Evolutionary conservation across 164 flowering plant species (phyloP).

Genomic region (Taxillus chinensis): DNA sequence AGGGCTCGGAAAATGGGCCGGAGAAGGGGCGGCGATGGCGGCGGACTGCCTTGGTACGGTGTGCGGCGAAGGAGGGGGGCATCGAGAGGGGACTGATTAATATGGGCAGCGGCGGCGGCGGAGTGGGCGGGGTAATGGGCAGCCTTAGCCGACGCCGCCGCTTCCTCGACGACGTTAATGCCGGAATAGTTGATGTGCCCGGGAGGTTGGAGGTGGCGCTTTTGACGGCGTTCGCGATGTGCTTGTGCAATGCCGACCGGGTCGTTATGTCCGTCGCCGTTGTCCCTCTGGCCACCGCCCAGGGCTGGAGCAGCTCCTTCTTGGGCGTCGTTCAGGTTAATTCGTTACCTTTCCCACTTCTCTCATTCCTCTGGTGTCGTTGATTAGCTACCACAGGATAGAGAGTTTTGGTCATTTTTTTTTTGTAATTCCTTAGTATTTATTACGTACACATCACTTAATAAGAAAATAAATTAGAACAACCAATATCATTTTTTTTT

Average conservation of each 20-base stretch:
- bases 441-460: too few species aligned
- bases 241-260: conserved; percentile 80
- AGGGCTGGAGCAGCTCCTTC: conserved; percentile 85
- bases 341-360: not conserved
- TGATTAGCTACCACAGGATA: not conserved
- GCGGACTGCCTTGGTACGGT: conserved; percentile 16
- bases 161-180: not conserved
- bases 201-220: conserved; percentile 85
- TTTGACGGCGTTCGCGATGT: conserved; percentile 65
- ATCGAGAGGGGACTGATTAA: conserved; percentile 33
- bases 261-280: conserved; percentile 94
- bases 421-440: too few species aligned
- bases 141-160: not conserved
- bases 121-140: conserved; percentile 14
- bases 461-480: too few species aligned
- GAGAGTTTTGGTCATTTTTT: too few species aligned
- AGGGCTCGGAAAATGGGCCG: not conserved
- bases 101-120: not conserved
- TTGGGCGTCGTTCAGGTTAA: conserved; percentile 97
- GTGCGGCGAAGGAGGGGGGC: conserved; percentile 50
- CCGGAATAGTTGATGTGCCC: conserved; percentile 18
- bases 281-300: conserved; percentile 68
- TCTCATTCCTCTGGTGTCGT: conserved; percentile 1
- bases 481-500: too few species aligned
- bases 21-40: conserved; percentile 1